These are phyloP conservation scores for Austroboletus rostrupii DNA, from an alignment of 1,284 basidiomycete species.

Conservation along the genomic window DNA sequence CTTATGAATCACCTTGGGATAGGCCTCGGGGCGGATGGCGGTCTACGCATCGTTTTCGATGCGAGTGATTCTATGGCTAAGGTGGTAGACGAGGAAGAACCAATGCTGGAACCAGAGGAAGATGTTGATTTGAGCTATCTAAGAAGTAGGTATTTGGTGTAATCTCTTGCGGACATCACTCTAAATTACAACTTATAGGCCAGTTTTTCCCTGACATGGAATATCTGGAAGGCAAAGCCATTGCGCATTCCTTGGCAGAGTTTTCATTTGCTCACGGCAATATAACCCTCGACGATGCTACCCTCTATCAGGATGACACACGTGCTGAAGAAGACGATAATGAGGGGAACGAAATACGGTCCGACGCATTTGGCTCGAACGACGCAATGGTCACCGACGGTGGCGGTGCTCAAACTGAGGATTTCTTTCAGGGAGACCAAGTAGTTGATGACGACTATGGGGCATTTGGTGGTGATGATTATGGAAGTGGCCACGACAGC, in stretches of 20 bases:
- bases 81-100: slow-evolving; percentile 70
- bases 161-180: background rate
- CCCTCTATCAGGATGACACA: slow-evolving; percentile 51
- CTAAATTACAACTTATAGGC: slow-evolving; percentile 32
- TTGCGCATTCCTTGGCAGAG: slow-evolving; percentile 73
- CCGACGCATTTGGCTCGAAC: slow-evolving; percentile 28
- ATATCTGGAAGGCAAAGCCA: slow-evolving; percentile 61
- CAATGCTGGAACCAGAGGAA: slow-evolving; percentile 61
- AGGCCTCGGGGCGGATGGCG: slow-evolving; percentile 75
- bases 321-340: slow-evolving; percentile 43
- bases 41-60: slow-evolving; percentile 91
- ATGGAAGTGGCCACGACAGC: slow-evolving; percentile 37
- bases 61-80: slow-evolving; percentile 87
- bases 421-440: slow-evolving; percentile 75
- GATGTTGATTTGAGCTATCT: slow-evolving; percentile 67
- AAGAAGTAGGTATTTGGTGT: slow-evolving; percentile 48
- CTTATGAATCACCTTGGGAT: slow-evolving; percentile 88
- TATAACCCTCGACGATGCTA: slow-evolving; percentile 58
- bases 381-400: slow-evolving; percentile 44
- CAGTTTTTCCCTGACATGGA: slow-evolving; percentile 71
- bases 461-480: slow-evolving; percentile 45
- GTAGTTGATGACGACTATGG: slow-evolving; percentile 56
- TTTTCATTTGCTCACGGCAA: slow-evolving; percentile 76
- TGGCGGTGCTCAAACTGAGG: slow-evolving; percentile 55
- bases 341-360: slow-evolving; percentile 39